Percentiles rank a stretch among this genome's conserved stretches.
Conservation (phyloP, 75 land plant species). For the Larix kaempferi region DNA sequence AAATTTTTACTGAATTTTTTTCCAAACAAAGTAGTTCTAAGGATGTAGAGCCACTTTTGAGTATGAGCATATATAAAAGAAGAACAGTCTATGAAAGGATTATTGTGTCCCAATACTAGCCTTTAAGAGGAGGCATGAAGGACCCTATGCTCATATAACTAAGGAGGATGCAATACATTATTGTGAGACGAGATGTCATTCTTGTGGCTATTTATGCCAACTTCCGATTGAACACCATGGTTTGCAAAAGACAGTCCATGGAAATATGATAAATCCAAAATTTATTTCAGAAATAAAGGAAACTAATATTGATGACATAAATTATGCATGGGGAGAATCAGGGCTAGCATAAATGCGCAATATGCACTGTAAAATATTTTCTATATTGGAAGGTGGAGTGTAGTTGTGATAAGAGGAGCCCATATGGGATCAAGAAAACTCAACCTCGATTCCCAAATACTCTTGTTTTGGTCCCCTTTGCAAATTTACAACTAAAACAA, state of each 20-base stretch:
- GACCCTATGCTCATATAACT: slow-evolving; percentile 22
- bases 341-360: slow-evolving; percentile 30
- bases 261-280: slow-evolving; percentile 21
- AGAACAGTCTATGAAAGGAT: slow-evolving; percentile 13
- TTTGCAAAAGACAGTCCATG: slow-evolving; percentile 28
- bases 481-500: too few relatives aligned
- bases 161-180: slow-evolving; percentile 29
- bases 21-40: slow-evolving; percentile 11
- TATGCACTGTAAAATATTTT: too few relatives aligned
- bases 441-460: too few relatives aligned
- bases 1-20: slow-evolving; percentile 17
- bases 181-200: slow-evolving; percentile 25
- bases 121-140: not conserved
- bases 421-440: too few relatives aligned
- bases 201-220: slow-evolving; percentile 33
- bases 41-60: slow-evolving; percentile 19
- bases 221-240: slow-evolving; percentile 18
- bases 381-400: too few relatives aligned
- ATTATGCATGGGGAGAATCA: slow-evolving; percentile 29
- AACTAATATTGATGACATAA: slow-evolving; percentile 15
- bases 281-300: slow-evolving; percentile 26
- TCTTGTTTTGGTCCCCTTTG: too few relatives aligned
- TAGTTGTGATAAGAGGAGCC: too few relatives aligned
- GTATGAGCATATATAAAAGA: slow-evolving; percentile 26
- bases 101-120: slow-evolving; percentile 22